Evolutionary conservation across 176 grass and related monocot genomes (phyloP).

Genomic region (Carex pumila): DNA sequence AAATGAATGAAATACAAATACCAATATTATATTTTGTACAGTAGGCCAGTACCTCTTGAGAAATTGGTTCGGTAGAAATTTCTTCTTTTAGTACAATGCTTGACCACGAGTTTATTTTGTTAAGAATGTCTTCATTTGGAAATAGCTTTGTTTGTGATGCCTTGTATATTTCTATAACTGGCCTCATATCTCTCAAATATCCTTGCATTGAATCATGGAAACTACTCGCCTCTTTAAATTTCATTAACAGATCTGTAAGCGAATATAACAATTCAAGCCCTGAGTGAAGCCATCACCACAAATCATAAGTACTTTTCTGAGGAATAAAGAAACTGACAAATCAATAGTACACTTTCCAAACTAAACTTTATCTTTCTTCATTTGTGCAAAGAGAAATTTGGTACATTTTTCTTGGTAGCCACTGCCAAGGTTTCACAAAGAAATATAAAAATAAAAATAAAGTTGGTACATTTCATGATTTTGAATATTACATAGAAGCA

Average conservation of each 20-base stretch:
- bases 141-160: slow-evolving; percentile 61
- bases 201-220: slow-evolving; percentile 56
- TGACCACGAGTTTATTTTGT: slow-evolving; percentile 60
- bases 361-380: neutral
- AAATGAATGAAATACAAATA: neutral
- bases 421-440: no score
- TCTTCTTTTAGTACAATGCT: slow-evolving; percentile 42
- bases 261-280: slow-evolving; percentile 2
- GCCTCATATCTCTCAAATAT: slow-evolving; percentile 57
- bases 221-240: slow-evolving; percentile 27
- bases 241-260: slow-evolving; percentile 39
- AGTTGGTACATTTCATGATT: neutral
- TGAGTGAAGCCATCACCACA: neutral
- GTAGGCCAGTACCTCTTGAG: slow-evolving; percentile 33
- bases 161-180: slow-evolving; percentile 62
- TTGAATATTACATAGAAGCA: neutral
- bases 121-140: slow-evolving; percentile 40
- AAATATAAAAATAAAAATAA: no score
- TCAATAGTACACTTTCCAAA: neutral
- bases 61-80: slow-evolving; percentile 16
- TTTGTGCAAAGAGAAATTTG: neutral
- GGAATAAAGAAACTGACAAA: neutral
- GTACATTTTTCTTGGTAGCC: neutral
- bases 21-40: neutral
- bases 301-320: neutral